Evolutionary conservation across 108 stramenopile genomes (phyloP), one percentile per base, ranked within the genome.

Genomic region (Stephanodiscus minutulus): DNA sequence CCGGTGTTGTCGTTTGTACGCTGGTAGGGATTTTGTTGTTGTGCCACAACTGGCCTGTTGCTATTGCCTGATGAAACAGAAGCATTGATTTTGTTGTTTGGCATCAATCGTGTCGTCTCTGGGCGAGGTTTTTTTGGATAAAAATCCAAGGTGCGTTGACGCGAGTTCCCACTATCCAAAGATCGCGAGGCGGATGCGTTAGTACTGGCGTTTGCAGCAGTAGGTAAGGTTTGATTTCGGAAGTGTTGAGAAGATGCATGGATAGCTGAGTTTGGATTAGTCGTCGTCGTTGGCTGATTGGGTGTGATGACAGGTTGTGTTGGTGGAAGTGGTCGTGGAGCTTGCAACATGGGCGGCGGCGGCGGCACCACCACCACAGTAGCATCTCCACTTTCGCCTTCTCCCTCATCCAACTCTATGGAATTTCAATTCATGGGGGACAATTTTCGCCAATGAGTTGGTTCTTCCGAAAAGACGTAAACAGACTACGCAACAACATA

Each of bases 351-450:
- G 1, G 36, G 53, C 33, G 59, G 71, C 31, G 39, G 55, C 29
- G 49, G 22, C n/a, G 36, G 76, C 21, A 25, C 8, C 48, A 29
- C 62, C 37, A 62, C 44, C 10, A 47, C 69, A n/a, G 50, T 46
- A 24, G 75, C 79, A 59, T 81, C 79, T 29, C 74, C 62, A 65
- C 79, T 81, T 64, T 72, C 79, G 27, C 74, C 63, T 63, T 81
- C 79, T 25, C 79, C 74, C 74, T 81, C 79, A 58, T 81, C 78
- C 0, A 29, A 66, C 12, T 76, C 75, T 72, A 46, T 5, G 22
- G 41, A 39, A 22, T 36, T 29, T 57, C 0, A 27, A 21, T 11
- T n/a, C n/a, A 20, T 25, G 0, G 37, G 13, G 58, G 29, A 22
- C 13, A 56, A 57, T 10, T 59, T 0, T 58, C 8, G 22, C 39